Conservation (phyloP, 2,329 filamentous ascomycete species). For the Penicillium fuscoglaucum region DNA sequence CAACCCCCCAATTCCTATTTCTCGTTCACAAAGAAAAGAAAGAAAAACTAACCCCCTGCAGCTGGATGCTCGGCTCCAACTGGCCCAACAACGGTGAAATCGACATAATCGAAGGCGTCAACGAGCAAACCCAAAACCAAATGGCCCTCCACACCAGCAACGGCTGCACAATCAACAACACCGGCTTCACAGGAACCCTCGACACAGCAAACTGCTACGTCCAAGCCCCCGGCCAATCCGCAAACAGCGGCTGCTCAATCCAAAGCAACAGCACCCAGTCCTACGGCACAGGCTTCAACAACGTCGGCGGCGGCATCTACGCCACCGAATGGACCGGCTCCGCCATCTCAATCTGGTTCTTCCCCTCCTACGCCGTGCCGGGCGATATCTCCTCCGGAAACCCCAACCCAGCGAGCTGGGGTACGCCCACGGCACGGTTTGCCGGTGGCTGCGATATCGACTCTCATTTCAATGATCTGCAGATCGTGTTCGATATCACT, state of each 20-base stretch:
- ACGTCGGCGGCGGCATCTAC: slow-evolving; percentile 67
- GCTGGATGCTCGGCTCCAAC: slow-evolving; percentile 60
- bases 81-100: slow-evolving; percentile 75
- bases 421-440: slow-evolving; percentile 67
- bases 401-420: slow-evolving; percentile 70
- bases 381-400: slow-evolving; percentile 58
- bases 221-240: slow-evolving; percentile 43
- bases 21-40: not conserved
- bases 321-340: slow-evolving; percentile 73
- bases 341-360: slow-evolving; percentile 79
- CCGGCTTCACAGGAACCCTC: slow-evolving; percentile 49
- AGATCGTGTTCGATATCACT: slow-evolving; percentile 72
- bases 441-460: slow-evolving; percentile 69
- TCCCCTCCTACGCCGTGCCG: slow-evolving; percentile 67
- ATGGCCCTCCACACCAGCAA: slow-evolving; percentile 68
- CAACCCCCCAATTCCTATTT: slow-evolving; percentile 20
- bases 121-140: slow-evolving; percentile 58
- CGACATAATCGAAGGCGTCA: slow-evolving; percentile 78
- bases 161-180: slow-evolving; percentile 59
- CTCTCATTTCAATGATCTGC: slow-evolving; percentile 67
- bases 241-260: slow-evolving; percentile 62
- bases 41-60: slow-evolving; percentile 4
- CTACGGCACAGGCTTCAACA: slow-evolving; percentile 72
- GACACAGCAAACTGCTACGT: slow-evolving; percentile 61
- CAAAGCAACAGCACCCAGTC: slow-evolving; percentile 50